Evolutionary conservation across 2,329 filamentous ascomycete species (phyloP), one percentile per base, ranked within the genome.

Genomic region (Westerdykella ornata): DNA sequence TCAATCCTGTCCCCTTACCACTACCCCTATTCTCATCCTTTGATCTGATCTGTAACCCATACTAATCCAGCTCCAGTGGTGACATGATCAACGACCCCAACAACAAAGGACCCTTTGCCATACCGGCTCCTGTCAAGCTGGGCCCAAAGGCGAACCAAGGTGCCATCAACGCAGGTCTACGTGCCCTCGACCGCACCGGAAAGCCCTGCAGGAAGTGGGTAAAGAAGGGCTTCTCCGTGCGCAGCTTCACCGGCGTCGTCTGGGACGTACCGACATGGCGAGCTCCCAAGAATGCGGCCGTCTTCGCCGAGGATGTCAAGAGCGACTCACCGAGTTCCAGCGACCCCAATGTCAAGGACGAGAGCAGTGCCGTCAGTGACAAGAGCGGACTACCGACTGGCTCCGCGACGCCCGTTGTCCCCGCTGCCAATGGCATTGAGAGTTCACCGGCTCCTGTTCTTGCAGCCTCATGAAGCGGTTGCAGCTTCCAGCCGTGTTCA

Each of bases 121-220:
- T 63, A 46, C 55, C 60, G n/a, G 60, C 65, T 16, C 68, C 72
- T 34, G 72, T 75, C 38, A 94, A 94, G 66, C 82, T 97, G 18
- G 90, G 90, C 3, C 92, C 92, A 53, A 97, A 96, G 68, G 90
- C 90, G 38, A 97, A 96, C 65, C 86, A 90, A 58, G 92, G 92
- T 49, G 90, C 90, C 45, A 98, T 98, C 75, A 98, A 98, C 63
- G 92, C 92, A 41, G 87, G 88, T 39, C 82, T 98, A 37, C 87
- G 92, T 41, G 90, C 92, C 11, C 84, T 98, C 50, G 92, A 98
- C 67, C 83, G 90, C 46, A 85, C 85, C 6, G 90, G 90, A 52
- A 85, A 90, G 59, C 89, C 92, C 8, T 96, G 89, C 67, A 85
- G 90, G 51, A 89, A 82, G 65, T 98, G 92, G 92, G 75, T 81